These are phyloP conservation scores for Cladorrhinum sp. DNA, from an alignment of 2,329 filamentous ascomycete genomes.

Conservation along the genomic window DNA sequence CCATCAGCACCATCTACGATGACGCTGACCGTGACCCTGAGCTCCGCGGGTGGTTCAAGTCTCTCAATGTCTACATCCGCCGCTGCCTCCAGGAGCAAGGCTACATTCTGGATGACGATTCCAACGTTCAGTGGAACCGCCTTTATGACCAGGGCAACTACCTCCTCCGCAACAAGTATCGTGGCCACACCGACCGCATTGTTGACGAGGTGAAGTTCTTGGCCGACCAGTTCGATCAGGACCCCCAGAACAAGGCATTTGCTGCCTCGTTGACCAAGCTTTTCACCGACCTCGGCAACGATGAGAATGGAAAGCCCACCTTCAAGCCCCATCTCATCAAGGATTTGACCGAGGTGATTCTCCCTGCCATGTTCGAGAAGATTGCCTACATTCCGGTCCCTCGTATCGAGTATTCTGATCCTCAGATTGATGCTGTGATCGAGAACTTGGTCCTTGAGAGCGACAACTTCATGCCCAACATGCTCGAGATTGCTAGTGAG, in stretches of 20 bases:
- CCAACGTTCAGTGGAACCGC: constrained; percentile 76
- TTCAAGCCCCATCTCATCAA: constrained; percentile 95
- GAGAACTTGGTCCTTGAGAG: constrained; percentile 95
- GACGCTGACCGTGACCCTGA: constrained; percentile 86
- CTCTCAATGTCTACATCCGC: constrained; percentile 73
- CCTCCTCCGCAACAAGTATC: constrained; percentile 85
- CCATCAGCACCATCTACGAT: constrained; percentile 79
- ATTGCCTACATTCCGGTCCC: constrained; percentile 89
- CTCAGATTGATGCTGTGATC: constrained; percentile 78
- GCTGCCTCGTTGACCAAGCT: constrained; percentile 73
- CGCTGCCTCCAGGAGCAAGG: constrained; percentile 85
- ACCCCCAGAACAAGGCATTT: constrained; percentile 82
- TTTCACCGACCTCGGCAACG: constrained; percentile 83
- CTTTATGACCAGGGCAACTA: constrained; percentile 84
- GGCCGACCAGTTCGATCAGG: constrained; percentile 82
- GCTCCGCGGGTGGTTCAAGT: constrained; percentile 84
- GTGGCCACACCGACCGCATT: constrained; percentile 78
- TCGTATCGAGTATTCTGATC: constrained; percentile 87
- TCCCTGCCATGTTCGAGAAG: constrained; percentile 79
- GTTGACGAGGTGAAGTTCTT: constrained; percentile 89
- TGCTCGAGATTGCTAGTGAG: constrained; percentile 82
- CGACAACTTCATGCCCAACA: constrained; percentile 94
- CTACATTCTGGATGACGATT: constrained; percentile 79
- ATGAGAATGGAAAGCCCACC: constrained; percentile 74
- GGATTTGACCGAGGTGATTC: constrained; percentile 81